These are phyloP conservation scores for Sphaerulina musiva DNA, from an alignment of 2,329 filamentous ascomycete species.

Conservation along the genomic window DNA sequence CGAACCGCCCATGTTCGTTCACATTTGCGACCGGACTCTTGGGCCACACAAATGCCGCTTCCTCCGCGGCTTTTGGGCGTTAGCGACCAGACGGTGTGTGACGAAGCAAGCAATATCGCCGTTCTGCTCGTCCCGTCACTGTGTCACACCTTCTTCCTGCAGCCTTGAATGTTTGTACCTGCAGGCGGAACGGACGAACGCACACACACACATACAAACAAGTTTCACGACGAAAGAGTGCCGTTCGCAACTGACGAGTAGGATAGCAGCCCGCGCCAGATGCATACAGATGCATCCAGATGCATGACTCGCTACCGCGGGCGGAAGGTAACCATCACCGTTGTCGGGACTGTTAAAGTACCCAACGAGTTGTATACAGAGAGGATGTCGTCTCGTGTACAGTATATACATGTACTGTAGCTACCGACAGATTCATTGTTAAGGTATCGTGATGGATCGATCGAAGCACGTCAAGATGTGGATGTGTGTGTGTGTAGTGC, in stretches of 20 bases:
- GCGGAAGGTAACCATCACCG: not conserved
- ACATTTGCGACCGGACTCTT: not conserved
- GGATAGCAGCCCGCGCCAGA: not conserved
- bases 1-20: conserved; percentile 3
- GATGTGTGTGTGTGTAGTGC: not conserved
- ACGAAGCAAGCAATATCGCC: conserved; percentile 7
- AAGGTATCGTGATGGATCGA: not conserved
- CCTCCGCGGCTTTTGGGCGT: not conserved
- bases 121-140: conserved; percentile 1
- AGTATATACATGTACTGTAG: too few relatives aligned
- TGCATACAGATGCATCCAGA: not conserved
- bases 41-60: not conserved
- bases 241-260: conserved; percentile 2
- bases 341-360: not conserved
- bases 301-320: conserved; percentile 4
- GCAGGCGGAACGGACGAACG: conserved; percentile 11
- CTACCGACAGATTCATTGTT: not conserved
- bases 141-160: not conserved
- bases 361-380: conserved; percentile 1
- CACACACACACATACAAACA: not conserved
- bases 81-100: conserved; percentile 1
- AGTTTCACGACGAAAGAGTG: not conserved
- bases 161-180: conserved; percentile 13
- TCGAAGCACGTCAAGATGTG: not conserved
- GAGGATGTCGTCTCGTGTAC: not conserved